A percentile compares a stretch with the other conserved stretches of the same genome.
phyloP scores from a whole-genome alignment of 2,329 filamentous ascomycete genomes.

The Nemania abortiva region DNA sequence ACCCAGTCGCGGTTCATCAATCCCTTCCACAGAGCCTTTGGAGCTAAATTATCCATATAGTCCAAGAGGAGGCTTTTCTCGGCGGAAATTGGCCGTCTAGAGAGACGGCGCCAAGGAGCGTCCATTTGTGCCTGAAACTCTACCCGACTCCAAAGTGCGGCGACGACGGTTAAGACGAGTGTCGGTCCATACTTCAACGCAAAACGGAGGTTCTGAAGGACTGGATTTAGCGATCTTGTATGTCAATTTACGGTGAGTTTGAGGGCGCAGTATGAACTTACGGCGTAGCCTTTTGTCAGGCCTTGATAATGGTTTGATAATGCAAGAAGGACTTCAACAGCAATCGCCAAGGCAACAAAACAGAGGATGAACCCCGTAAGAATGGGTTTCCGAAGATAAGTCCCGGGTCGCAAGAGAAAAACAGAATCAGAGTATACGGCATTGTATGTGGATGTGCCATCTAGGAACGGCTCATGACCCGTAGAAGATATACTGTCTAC shows the following conservation, averaged over 20 bases:
- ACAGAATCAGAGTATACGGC: not conserved
- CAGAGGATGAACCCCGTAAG: not conserved
- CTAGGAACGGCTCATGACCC: not conserved
- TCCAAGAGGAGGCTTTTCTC: constrained; percentile 2
- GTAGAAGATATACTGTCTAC: too few species aligned
- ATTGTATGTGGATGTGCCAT: not conserved
- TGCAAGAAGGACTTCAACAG: not conserved
- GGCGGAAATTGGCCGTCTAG: not conserved
- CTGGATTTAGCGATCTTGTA: not conserved
- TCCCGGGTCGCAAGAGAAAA: not conserved
- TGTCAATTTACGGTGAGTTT: not conserved
- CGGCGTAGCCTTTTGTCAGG: not conserved
- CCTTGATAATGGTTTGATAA: not conserved
- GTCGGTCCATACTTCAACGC: not conserved
- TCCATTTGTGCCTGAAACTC: constrained; percentile 9
- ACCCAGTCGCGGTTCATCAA: constrained; percentile 1
- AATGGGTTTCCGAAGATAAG: not conserved
- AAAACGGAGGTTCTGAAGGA: not conserved
- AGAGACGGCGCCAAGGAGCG: constrained; percentile 1
- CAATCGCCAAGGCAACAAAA: not conserved
- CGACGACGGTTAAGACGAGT: not conserved
- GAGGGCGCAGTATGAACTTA: not conserved
- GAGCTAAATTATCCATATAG: not conserved
- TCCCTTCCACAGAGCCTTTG: not conserved
- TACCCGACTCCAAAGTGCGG: constrained; percentile 2